phyloP scores from a whole-genome alignment of 2,329 filamentous ascomycete genomes.

The Penicillium freii region DNA sequence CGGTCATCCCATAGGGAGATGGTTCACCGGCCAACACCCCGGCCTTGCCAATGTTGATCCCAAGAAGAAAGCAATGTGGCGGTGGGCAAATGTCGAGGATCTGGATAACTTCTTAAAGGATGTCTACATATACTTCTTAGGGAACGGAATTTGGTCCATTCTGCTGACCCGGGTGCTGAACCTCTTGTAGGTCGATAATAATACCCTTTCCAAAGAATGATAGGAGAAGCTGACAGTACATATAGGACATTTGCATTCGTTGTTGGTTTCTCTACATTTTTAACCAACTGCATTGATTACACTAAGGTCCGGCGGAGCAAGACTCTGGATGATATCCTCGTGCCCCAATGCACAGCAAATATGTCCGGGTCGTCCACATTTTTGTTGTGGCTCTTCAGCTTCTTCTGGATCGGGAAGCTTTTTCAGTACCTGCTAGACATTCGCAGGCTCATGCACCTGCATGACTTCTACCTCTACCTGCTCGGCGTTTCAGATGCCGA shows the following conservation, averaged over 20 bases:
- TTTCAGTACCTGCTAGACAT: constrained; percentile 73
- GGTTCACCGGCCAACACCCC: constrained; percentile 31
- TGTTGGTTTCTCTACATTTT: constrained; percentile 75
- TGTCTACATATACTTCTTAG: constrained; percentile 83
- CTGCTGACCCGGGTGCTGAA: constrained; percentile 68
- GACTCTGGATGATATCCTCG: constrained; percentile 58
- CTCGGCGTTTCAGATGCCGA: constrained; percentile 80
- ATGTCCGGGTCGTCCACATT: constrained; percentile 77
- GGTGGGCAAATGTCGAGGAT: constrained; percentile 89
- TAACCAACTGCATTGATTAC: constrained; percentile 85
- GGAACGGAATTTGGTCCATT: constrained; percentile 82
- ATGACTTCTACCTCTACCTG: constrained; percentile 80
- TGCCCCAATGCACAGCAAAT: constrained; percentile 70
- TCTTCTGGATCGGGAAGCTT: constrained; percentile 80
- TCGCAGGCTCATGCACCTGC: constrained; percentile 70
- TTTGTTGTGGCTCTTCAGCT: constrained; percentile 77
- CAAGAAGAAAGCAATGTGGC: constrained; percentile 80
- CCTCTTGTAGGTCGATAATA: constrained; percentile 60
- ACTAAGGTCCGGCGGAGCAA: constrained; percentile 66
- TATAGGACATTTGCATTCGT: constrained; percentile 77
- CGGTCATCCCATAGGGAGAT: constrained; percentile 24
- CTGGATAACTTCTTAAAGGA: constrained; percentile 82
- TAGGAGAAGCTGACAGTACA: not conserved
- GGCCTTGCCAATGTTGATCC: constrained; percentile 52
- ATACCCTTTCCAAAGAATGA: not conserved